Evolutionary conservation across 1,284 basidiomycete species (phyloP), one percentile per base, ranked within the genome.

Genomic region (Pascua sp.): DNA sequence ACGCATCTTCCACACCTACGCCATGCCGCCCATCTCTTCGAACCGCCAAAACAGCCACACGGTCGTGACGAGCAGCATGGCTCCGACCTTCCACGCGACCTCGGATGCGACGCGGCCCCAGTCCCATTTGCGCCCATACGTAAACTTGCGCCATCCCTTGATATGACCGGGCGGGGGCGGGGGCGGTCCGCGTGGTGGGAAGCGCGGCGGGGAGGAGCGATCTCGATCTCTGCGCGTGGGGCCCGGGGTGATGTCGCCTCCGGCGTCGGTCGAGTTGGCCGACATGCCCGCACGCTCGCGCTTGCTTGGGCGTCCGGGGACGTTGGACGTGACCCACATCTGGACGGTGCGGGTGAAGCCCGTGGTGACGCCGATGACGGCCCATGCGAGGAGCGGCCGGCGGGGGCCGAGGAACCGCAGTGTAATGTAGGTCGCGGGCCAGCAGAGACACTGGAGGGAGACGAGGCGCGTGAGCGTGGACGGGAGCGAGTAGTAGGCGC

Each of bases 251-350:
- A 49, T 39, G 51, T 57, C 44, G 47, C 47, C 55, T n/a, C 48
- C 48, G 16, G 42, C 39, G 50, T 44, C 42, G 9, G 44, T 36
- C 36, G 48, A 53, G 12, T 46, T 38, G 24, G 24, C 24, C 24
- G 24, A 32, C 24, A 32, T 32, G 24, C 24, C 24, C 24, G 24
- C 24, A 32, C 24, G 24, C 24, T 32, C 24, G 24, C 15, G 37
- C 11, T 32, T 32, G 24, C 24, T 32, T 32, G 24, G 24, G 24
- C 24, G 24, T 32, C 24, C 24, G 12, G 47, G 51, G 39, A 79
- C 76, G 49, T 79, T 79, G 17, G 67, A 70, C 38, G 78, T 78
- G n/a, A 79, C 76, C 75, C 76, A 79, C 67, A 78, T 77, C 57
- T 78, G 72, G 2, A 79, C 66, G 4, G 70, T 69, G 18, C 77